Evolutionary conservation across 2,329 filamentous ascomycete genomes (phyloP), one percentile per base, ranked within the genome.

Genomic region (Capronia epimyces): DNA sequence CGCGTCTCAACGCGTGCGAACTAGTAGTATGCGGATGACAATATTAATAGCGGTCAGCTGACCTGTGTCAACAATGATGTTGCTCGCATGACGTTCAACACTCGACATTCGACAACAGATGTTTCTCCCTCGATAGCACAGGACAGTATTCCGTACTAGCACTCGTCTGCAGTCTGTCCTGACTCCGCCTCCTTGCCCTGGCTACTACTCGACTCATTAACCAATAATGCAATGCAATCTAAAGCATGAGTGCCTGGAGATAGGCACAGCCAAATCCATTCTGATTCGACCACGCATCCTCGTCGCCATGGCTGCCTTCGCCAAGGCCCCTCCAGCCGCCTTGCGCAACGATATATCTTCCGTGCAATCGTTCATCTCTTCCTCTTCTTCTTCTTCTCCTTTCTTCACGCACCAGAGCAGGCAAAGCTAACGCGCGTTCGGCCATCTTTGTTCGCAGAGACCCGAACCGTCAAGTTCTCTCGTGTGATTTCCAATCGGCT

Each of bases 371-470:
- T 39, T 42, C 36, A 25, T 34, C 20, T 37, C 41, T 15, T 44
- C 43, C 43, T 45, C 24, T 39, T 20, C 46, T 55, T 58, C 51
- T 29, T 57, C 41, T 51, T 54, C 50, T 49, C 49, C 58, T 52
- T 49, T 51, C 58, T 54, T 58, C 50, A 60, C 58, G 58, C 58
- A 59, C 51, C 44, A 43, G 58, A 60, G 58, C 56, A 53, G 58
- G 58, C 58, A 60, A 58, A 60, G 3, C 25, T 53, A 15, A 52
- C 43, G 24, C 49, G 56, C 36, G 56, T 60, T 49, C 52, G 52
- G 49, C 36, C 31, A 51, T 54, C 50, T 55, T 52, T 60, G 48
- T 40, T 52, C 24, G 49, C 52, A 60, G 50, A 48, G 43, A 45
- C 48, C 50, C 53, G 50, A 51, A 53, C 50, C 55, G 58, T 57